Evolutionary conservation across 2,329 filamentous ascomycete species (phyloP).

Genomic region (Colletotrichum agaves): DNA sequence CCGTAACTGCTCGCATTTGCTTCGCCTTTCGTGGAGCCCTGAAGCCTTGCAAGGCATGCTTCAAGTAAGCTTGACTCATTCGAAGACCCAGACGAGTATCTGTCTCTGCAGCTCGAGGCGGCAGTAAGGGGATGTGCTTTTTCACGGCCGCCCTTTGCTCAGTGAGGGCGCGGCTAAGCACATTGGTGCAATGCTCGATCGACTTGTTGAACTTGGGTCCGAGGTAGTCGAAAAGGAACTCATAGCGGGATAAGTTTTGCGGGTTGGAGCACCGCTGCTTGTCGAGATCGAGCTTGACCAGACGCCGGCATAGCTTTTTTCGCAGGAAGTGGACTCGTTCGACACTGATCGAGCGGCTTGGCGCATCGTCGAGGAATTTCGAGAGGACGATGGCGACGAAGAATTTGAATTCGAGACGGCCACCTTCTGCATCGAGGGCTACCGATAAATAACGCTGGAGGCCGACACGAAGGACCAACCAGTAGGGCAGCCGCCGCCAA

Average conservation of each 20-base stretch:
- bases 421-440: slow-evolving; percentile 51
- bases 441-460: slow-evolving; percentile 62
- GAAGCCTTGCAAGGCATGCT: not conserved
- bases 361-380: slow-evolving; percentile 55
- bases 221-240: slow-evolving; percentile 44
- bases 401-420: slow-evolving; percentile 66
- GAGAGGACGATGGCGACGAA: slow-evolving; percentile 62
- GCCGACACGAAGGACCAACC: slow-evolving; percentile 70
- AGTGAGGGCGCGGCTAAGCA: slow-evolving; percentile 51
- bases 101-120: slow-evolving; percentile 44
- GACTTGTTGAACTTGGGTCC: slow-evolving; percentile 43
- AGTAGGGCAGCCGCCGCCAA: slow-evolving; percentile 72
- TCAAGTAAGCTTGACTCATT: slow-evolving; percentile 52
- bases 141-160: slow-evolving; percentile 50
- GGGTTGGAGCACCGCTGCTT: slow-evolving; percentile 37
- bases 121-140: slow-evolving; percentile 56
- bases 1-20: not conserved
- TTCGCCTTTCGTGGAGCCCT: not conserved
- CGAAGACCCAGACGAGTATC: slow-evolving; percentile 51
- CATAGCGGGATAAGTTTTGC: slow-evolving; percentile 38
- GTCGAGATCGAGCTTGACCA: slow-evolving; percentile 66
- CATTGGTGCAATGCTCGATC: slow-evolving; percentile 44
- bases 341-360: slow-evolving; percentile 40
- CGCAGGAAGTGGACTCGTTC: slow-evolving; percentile 55
- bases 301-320: slow-evolving; percentile 65